A percentile compares a stretch with the other conserved stretches of the same genome.
Conservation (phyloP, 2,329 filamentous ascomycete genomes). For the Talaromyces sp. region DNA sequence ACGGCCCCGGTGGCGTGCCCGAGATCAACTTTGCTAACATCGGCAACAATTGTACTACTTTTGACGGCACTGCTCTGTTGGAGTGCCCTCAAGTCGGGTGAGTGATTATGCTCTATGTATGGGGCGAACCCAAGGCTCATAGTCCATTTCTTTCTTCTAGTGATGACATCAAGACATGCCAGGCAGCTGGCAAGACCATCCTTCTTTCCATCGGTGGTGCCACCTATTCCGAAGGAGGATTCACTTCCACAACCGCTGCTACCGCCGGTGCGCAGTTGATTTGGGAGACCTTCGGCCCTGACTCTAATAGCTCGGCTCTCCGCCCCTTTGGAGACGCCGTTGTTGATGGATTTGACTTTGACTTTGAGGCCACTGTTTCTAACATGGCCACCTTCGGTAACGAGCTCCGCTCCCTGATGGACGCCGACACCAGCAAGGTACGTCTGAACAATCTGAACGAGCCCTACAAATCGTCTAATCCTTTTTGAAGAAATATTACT, state of each 20-base stretch:
- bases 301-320: conserved; percentile 43
- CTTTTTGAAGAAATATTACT: conserved; percentile 46
- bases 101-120: conserved; percentile 24
- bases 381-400: conserved; percentile 63
- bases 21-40: conserved; percentile 64
- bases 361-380: conserved; percentile 61
- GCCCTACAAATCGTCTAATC: not conserved
- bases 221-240: conserved; percentile 67
- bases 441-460: not conserved
- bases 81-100: conserved; percentile 65
- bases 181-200: conserved; percentile 66
- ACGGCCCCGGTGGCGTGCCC: conserved; percentile 48
- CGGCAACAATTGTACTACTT: conserved; percentile 59
- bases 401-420: conserved; percentile 55
- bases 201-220: conserved; percentile 69
- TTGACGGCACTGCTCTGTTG: conserved; percentile 56
- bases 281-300: conserved; percentile 69
- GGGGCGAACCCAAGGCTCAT: conserved; percentile 11
- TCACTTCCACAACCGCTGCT: conserved; percentile 54
- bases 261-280: conserved; percentile 58
- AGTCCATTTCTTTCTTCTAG: conserved; percentile 26
- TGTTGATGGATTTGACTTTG: conserved; percentile 74
- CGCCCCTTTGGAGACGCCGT: conserved; percentile 65
- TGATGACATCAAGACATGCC: conserved; percentile 56
- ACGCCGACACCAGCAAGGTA: conserved; percentile 48